These are phyloP conservation scores for Mortierella sp. DNA, from an alignment of 371 early-diverging fungal genomes.

Conservation along the genomic window DNA sequence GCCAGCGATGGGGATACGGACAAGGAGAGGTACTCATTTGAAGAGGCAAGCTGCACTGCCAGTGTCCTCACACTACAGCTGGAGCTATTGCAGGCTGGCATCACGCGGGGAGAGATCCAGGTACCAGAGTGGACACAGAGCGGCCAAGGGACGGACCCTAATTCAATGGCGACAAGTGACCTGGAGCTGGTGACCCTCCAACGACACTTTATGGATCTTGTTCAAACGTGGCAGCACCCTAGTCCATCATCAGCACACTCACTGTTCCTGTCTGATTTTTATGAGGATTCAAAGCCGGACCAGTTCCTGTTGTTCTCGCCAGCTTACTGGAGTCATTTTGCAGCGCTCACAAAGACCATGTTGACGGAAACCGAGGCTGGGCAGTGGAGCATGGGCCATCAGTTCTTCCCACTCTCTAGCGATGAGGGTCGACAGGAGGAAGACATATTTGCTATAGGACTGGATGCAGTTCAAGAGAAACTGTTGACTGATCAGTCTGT, in stretches of 20 bases:
- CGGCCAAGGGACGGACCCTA: conserved; percentile 3
- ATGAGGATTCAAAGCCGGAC: conserved; percentile 37
- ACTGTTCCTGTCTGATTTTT: conserved; percentile 31
- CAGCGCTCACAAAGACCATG: conserved; percentile 48
- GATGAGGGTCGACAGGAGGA: conserved; percentile 7
- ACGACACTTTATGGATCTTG: conserved; percentile 23
- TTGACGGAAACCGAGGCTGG: conserved; percentile 22
- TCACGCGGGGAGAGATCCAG: conserved; percentile 37
- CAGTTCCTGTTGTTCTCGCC: conserved; percentile 37
- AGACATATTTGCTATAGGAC: conserved; percentile 27
- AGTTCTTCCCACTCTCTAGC: conserved; percentile 7
- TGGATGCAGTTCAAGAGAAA: conserved; percentile 21
- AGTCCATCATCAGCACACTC: conserved; percentile 10
- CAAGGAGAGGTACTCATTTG: conserved; percentile 41
- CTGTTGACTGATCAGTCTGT: conserved; percentile 25
- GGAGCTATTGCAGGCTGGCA: conserved; percentile 31
- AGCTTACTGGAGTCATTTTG: conserved; percentile 46
- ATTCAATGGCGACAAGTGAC: conserved; percentile 12
- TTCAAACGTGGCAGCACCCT: conserved; percentile 1
- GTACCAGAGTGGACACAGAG: conserved; percentile 26
- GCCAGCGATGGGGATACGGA: too few species aligned
- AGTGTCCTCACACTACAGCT: conserved; percentile 37
- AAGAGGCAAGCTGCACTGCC: conserved; percentile 42
- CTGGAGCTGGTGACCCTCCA: conserved; percentile 37
- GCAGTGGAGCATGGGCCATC: background rate